Percentiles rank a stretch among this genome's conserved stretches.
phyloP scores from a whole-genome alignment of 208 protist genomes.

The Herpetomonas tarakana region DNA sequence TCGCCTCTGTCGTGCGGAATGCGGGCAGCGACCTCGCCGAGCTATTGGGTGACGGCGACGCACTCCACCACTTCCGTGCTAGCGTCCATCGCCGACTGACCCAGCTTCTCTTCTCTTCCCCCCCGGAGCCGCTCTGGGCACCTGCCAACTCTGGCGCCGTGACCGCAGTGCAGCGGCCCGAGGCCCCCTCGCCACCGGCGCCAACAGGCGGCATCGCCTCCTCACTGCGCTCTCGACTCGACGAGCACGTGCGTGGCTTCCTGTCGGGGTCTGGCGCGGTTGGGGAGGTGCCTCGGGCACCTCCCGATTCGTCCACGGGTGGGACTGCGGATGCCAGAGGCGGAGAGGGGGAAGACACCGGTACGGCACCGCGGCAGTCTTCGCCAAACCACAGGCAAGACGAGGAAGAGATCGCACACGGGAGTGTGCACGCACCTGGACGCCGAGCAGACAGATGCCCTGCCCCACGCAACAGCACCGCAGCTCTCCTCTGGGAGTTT shows the following conservation, averaged over 20 bases:
- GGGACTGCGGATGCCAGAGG: too few species aligned
- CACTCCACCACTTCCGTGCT: background rate
- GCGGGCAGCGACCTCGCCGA: slow-evolving; percentile 1
- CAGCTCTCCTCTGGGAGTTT: background rate
- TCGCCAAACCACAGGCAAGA: too few species aligned
- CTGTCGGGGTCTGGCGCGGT: background rate
- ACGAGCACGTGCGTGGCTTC: background rate
- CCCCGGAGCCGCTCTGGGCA: background rate
- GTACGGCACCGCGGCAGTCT: too few species aligned
- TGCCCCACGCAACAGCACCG: background rate
- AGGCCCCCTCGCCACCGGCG: too few species aligned
- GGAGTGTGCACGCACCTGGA: too few species aligned
- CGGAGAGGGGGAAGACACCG: too few species aligned
- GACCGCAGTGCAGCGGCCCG: too few species aligned
- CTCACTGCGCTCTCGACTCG: background rate
- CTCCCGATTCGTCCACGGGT: too few species aligned
- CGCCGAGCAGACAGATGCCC: background rate
- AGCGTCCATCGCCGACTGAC: background rate
- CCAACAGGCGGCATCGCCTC: too few species aligned
- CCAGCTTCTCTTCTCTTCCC: slow-evolving; percentile 1
- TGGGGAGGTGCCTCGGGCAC: too few species aligned
- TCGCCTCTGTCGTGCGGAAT: background rate
- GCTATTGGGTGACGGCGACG: slow-evolving; percentile 4
- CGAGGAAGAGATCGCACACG: too few species aligned
- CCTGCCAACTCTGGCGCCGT: too few species aligned